Evolutionary conservation across 2,329 filamentous ascomycete genomes (phyloP).

Genomic region (Nemania abortiva): DNA sequence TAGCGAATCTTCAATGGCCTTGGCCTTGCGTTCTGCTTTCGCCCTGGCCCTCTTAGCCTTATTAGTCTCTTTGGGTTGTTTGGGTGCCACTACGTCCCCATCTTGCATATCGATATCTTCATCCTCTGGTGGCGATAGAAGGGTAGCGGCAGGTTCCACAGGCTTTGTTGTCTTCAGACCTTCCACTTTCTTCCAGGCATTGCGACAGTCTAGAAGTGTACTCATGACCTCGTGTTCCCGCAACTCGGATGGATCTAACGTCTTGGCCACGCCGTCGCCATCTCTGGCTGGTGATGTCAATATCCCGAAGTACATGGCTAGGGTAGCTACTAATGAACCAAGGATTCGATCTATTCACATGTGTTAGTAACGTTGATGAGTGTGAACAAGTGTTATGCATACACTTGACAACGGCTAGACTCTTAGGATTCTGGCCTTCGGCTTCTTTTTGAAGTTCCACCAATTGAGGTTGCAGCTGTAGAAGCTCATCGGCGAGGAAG

Average conservation of each 20-base stretch:
- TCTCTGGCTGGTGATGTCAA: constrained; percentile 83
- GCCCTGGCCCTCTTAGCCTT: constrained; percentile 53
- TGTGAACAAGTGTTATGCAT: constrained; percentile 9
- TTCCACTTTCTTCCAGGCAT: constrained; percentile 82
- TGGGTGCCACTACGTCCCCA: constrained; percentile 48
- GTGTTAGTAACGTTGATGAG: constrained; percentile 7
- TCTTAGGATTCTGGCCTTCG: constrained; percentile 62
- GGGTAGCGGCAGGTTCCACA: constrained; percentile 34
- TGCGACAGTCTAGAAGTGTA: constrained; percentile 80
- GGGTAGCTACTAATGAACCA: constrained; percentile 84
- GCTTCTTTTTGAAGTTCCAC: constrained; percentile 69
- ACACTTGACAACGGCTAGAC: constrained; percentile 75
- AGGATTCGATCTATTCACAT: constrained; percentile 70
- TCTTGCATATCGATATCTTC: constrained; percentile 53
- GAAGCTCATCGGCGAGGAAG: constrained; percentile 82
- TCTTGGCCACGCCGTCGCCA: constrained; percentile 63
- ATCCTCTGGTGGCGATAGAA: constrained; percentile 46
- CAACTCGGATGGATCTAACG: constrained; percentile 81
- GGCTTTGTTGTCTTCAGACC: constrained; percentile 66
- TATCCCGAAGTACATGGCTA: constrained; percentile 95
- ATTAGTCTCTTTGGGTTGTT: constrained; percentile 42
- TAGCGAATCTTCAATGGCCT: constrained; percentile 76
- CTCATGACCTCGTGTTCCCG: constrained; percentile 94
- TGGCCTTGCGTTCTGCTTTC: constrained; percentile 59
- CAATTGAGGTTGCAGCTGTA: constrained; percentile 76